Evolutionary conservation across 2,329 filamentous ascomycete genomes (phyloP).

Genomic region (Fusarium sp.): DNA sequence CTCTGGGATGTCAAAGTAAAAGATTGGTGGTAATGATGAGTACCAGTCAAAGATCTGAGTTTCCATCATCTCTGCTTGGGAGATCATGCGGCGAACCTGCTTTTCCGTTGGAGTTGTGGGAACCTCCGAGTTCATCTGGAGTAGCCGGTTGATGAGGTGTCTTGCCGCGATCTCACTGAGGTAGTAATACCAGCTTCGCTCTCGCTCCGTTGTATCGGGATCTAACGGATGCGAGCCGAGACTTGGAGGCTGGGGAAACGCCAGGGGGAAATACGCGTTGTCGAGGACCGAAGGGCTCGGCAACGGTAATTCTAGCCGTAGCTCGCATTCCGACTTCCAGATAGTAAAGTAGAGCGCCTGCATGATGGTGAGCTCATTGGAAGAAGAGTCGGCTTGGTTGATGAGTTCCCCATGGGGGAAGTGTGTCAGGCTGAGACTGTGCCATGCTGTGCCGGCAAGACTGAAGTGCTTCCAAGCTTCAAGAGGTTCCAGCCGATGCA

Average conservation of each 20-base stretch:
- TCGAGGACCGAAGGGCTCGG: background rate
- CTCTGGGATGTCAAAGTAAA: background rate
- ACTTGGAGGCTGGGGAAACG: background rate
- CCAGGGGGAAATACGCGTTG: background rate
- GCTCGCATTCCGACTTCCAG: background rate
- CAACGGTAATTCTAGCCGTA: background rate
- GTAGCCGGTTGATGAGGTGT: constrained; percentile 9
- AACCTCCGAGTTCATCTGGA: background rate
- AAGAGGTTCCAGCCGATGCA: background rate
- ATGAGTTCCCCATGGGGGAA: background rate
- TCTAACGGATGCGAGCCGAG: background rate
- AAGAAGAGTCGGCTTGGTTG: background rate
- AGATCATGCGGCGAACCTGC: background rate
- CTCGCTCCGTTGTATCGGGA: background rate
- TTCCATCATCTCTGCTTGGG: background rate
- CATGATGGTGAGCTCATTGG: background rate
- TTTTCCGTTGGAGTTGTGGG: background rate
- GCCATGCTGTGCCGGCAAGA: background rate
- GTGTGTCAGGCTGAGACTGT: background rate
- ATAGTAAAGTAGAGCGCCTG: background rate
- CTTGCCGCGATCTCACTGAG: constrained; percentile 16
- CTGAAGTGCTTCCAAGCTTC: background rate
- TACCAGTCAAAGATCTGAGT: background rate
- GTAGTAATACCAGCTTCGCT: constrained; percentile 13
- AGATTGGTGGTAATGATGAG: background rate